Percentiles rank a stretch among this genome's conserved stretches.
These are phyloP conservation scores for Vitis riparia DNA, from an alignment of 164 flowering plant species.

Conservation along the genomic window DNA sequence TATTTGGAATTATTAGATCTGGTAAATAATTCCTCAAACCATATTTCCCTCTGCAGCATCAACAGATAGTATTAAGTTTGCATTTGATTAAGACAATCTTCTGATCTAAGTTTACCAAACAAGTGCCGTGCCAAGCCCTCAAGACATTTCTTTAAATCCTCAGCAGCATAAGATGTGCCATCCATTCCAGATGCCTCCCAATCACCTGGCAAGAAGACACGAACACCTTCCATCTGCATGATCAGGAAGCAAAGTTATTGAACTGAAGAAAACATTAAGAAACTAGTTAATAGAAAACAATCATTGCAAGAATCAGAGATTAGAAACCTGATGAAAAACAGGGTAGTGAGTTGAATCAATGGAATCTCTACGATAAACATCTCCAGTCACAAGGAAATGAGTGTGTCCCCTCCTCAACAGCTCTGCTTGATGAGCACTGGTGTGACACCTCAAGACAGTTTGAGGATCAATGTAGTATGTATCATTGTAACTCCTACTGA, in stretches of 20 bases:
- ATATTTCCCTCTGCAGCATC: too few species aligned
- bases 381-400: slow-evolving; percentile 70
- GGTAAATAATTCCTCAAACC: too few species aligned
- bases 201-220: too few species aligned
- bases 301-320: background rate
- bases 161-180: slow-evolving; percentile 54
- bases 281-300: background rate
- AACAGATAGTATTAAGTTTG: too few species aligned
- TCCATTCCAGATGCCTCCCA: slow-evolving; percentile 53
- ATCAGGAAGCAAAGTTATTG: background rate
- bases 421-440: slow-evolving; percentile 76
- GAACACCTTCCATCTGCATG: too few species aligned
- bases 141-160: slow-evolving; percentile 33
- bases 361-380: slow-evolving; percentile 38
- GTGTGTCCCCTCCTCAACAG: slow-evolving; percentile 51
- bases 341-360: slow-evolving; percentile 68
- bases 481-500: slow-evolving; percentile 70
- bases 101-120: slow-evolving; percentile 42
- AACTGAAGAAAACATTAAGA: background rate
- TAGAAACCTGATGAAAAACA: slow-evolving; percentile 66
- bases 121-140: slow-evolving; percentile 46
- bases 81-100: too few species aligned
- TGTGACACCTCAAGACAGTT: slow-evolving; percentile 73
- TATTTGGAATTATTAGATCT: too few species aligned
- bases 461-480: slow-evolving; percentile 60